These are phyloP conservation scores for Trichosporon sp. DNA, from an alignment of 1,284 basidiomycete genomes.

Conservation along the genomic window DNA sequence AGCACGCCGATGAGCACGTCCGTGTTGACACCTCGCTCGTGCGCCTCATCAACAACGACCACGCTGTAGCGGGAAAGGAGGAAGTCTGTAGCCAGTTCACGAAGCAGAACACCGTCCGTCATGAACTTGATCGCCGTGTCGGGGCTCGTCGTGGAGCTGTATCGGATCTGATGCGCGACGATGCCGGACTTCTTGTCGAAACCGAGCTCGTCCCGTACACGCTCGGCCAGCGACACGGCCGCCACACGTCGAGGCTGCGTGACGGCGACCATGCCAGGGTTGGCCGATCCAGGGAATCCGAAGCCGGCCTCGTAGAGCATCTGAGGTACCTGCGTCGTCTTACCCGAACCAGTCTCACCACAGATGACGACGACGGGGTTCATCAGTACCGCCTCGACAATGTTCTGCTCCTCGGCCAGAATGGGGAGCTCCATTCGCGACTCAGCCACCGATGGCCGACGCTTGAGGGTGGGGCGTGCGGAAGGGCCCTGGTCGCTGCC, in stretches of 20 bases:
- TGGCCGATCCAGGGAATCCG: slow-evolving; percentile 78
- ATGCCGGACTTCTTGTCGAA: slow-evolving; percentile 61
- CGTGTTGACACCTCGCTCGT: slow-evolving; percentile 96
- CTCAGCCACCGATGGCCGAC: slow-evolving; percentile 71
- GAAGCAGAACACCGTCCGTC: slow-evolving; percentile 95
- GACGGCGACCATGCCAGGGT: slow-evolving; percentile 96
- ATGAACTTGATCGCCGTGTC: slow-evolving; percentile 96
- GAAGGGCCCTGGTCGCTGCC: slow-evolving; percentile 16
- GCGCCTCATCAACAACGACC: slow-evolving; percentile 95
- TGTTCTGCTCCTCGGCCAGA: slow-evolving; percentile 85
- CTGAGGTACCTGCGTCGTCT: slow-evolving; percentile 97
- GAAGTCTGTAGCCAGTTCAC: slow-evolving; percentile 89
- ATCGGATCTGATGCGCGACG: slow-evolving; percentile 95
- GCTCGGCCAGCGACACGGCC: slow-evolving; percentile 89
- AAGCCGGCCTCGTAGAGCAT: slow-evolving; percentile 92
- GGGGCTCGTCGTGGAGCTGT: slow-evolving; percentile 86
- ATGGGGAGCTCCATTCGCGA: slow-evolving; percentile 80
- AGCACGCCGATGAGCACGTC: slow-evolving; percentile 95
- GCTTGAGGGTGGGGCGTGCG: slow-evolving; percentile 61
- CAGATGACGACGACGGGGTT: slow-evolving; percentile 73
- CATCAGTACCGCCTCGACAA: slow-evolving; percentile 85
- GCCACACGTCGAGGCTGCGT: slow-evolving; percentile 98
- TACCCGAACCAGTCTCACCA: slow-evolving; percentile 91
- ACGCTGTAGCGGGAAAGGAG: slow-evolving; percentile 85
- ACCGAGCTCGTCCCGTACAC: slow-evolving; percentile 83